Evolutionary conservation across 352 stramenopile species (phyloP).

Genomic region (Saprolegnia parasitica): DNA sequence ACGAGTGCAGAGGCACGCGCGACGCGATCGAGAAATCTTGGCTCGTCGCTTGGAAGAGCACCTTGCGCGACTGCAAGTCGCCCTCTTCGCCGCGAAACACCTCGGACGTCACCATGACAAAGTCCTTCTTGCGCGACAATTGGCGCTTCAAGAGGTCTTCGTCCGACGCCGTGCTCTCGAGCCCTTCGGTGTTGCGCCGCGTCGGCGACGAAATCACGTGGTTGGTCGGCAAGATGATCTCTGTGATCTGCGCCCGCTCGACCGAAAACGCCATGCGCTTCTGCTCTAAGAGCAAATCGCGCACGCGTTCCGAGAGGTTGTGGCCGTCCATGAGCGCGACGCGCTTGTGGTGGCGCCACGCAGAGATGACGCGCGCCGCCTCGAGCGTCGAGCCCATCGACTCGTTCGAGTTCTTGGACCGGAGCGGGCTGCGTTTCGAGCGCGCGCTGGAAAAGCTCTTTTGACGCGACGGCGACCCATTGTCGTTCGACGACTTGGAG

Average conservation of each 20-base stretch:
- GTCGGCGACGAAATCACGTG: slow-evolving; percentile 33
- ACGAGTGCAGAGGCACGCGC: slow-evolving; percentile 62
- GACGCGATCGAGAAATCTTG: slow-evolving; percentile 84
- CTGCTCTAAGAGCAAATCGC: slow-evolving; percentile 81
- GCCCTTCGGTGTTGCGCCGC: slow-evolving; percentile 8
- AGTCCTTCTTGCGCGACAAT: slow-evolving; percentile 84
- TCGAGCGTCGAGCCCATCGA: slow-evolving; percentile 34
- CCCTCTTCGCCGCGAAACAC: slow-evolving; percentile 82
- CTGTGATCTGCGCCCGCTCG: slow-evolving; percentile 74
- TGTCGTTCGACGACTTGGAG: slow-evolving; percentile 22
- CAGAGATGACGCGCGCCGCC: slow-evolving; percentile 77
- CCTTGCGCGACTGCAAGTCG: slow-evolving; percentile 84
- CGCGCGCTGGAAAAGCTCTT: slow-evolving; percentile 19
- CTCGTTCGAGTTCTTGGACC: slow-evolving; percentile 43
- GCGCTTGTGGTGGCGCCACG: slow-evolving; percentile 82
- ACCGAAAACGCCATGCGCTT: slow-evolving; percentile 82
- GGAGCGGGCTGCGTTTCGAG: slow-evolving; percentile 34
- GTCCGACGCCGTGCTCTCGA: slow-evolving; percentile 35
- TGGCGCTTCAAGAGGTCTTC: slow-evolving; percentile 76
- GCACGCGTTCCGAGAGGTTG: slow-evolving; percentile 71
- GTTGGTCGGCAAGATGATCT: slow-evolving; percentile 71
- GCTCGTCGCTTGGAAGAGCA: slow-evolving; percentile 80
- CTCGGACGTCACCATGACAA: slow-evolving; percentile 87
- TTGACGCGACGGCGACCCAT: slow-evolving; percentile 5
- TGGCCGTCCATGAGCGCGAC: slow-evolving; percentile 85